Base-by-base conservation (phyloP, 768 basidiomycete genomes). In the Lepiota subincarnata region DNA sequence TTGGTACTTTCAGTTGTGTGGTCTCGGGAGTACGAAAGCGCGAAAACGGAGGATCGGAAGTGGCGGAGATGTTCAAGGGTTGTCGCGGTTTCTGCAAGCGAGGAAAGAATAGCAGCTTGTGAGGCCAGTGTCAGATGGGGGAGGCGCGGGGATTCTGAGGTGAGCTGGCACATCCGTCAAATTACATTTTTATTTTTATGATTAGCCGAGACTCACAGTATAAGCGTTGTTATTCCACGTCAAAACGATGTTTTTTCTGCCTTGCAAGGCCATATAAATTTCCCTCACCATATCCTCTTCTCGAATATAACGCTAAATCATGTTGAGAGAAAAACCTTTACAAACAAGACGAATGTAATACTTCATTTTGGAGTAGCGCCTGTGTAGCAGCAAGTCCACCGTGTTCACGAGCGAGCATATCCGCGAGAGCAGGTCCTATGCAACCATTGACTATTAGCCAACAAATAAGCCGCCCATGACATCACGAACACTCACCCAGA, bases 241-340 rank as follows among this genome's bases (percentile, higher is more conserved):
- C 6, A 88, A 66, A 59, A 89, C 66, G 36, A 84, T 68, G 57
- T 84, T 89, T 44, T 73, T 77, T 49, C 78, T 75, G 0, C 91
- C 90, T 73, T 92, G 89, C 4, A 92, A 68, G 26, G 80, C 80
- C 66, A 89, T 86, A 11, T 92, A 71, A 2, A 90, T 72, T 60
- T 93, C 91, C 3, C 90, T 79, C 4, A 90, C 84, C 36, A 85
- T 83, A 58, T 91, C 84, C 46, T 82, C 77, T 67, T 92, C 91
- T 48, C 82, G 66, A 20, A 92, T 87, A 56, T 86, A 86, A 65
- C 66, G 80, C 87, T 90, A 60, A 11, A 12, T 3, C 55, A 42
- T 18, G 1, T 8, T 26, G 46, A 37, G 24, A 14, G 13, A 2
- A 1, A 36, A 37, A 20, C 42, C 20, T 24, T 26, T 19, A 28